These are phyloP conservation scores for Quercus gilva DNA, from an alignment of 306 rosid species.

Conservation along the genomic window DNA sequence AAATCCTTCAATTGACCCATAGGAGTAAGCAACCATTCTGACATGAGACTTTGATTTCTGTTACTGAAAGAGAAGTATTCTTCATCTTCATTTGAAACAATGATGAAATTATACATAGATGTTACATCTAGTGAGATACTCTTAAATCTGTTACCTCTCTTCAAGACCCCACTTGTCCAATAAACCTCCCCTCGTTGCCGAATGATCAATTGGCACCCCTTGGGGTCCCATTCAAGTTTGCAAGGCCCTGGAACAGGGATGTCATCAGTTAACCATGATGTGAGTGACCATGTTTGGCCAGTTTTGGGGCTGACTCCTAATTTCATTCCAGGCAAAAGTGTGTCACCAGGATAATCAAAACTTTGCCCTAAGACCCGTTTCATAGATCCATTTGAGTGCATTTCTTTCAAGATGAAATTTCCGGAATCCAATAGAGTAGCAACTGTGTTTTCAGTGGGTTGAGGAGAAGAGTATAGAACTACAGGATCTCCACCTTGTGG, in stretches of 20 bases:
- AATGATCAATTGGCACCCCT: neutral
- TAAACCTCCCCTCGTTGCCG: neutral
- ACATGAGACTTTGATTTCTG: neutral
- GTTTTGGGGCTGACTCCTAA: slow-evolving; percentile 23
- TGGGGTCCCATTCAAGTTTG: slow-evolving; percentile 32
- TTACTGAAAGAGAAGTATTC: slow-evolving; percentile 3
- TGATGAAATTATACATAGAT: neutral
- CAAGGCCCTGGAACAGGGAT: slow-evolving; percentile 9
- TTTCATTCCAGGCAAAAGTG: slow-evolving; percentile 23
- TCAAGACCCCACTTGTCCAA: neutral
- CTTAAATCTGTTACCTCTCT: neutral
- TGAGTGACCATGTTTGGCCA: neutral
- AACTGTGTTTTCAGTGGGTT: neutral
- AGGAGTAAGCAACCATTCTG: neutral
- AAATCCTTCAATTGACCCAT: neutral
- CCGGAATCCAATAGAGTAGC: neutral
- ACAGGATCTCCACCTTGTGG: neutral
- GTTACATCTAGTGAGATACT: too few species aligned
- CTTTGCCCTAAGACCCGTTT: slow-evolving; percentile 25
- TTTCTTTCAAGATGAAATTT: slow-evolving; percentile 25
- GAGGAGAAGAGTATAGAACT: slow-evolving; percentile 14
- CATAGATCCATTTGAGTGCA: slow-evolving; percentile 1
- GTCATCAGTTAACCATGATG: neutral
- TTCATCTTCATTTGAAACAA: slow-evolving; percentile 3
- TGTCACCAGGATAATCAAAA: too few species aligned